Percentiles rank a stretch among this genome's conserved stretches.
Conservation (phyloP, 2,329 filamentous ascomycete species). For the Colletotrichum truncatum region DNA sequence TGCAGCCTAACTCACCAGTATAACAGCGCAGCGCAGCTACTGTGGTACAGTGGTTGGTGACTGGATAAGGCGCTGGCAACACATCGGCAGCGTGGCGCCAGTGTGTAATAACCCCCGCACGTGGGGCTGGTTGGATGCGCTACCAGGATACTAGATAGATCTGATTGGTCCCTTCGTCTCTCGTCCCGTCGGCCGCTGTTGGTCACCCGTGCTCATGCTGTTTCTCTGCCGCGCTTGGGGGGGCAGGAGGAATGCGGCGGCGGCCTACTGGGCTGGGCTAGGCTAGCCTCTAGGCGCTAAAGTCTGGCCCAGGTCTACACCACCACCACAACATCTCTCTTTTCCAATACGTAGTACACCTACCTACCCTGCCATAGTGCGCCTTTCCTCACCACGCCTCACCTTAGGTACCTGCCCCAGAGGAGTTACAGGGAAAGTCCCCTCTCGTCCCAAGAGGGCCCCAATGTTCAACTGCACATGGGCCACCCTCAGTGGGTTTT, state of each 20-base stretch:
- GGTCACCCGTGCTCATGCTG: background rate
- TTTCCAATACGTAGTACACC: too few species aligned
- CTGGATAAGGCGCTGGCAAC: too few species aligned
- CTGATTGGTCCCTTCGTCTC: background rate
- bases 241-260: too few species aligned
- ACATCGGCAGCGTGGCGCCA: too few species aligned
- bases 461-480: background rate
- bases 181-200: constrained; percentile 5
- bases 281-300: background rate
- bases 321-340: too few species aligned
- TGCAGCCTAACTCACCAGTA: too few species aligned
- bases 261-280: background rate
- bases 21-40: too few species aligned
- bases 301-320: too few species aligned
- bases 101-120: constrained; percentile 16
- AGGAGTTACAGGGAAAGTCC: background rate
- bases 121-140: constrained; percentile 32
- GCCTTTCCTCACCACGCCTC: too few species aligned
- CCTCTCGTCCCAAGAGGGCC: background rate
- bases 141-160: constrained; percentile 21
- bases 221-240: background rate
- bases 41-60: too few species aligned
- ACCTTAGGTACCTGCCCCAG: background rate
- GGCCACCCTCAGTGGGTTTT: background rate
- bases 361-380: too few species aligned